Base-by-base conservation (phyloP, 139 green algal species). In the Astrephomene gubernaculifera region DNA sequence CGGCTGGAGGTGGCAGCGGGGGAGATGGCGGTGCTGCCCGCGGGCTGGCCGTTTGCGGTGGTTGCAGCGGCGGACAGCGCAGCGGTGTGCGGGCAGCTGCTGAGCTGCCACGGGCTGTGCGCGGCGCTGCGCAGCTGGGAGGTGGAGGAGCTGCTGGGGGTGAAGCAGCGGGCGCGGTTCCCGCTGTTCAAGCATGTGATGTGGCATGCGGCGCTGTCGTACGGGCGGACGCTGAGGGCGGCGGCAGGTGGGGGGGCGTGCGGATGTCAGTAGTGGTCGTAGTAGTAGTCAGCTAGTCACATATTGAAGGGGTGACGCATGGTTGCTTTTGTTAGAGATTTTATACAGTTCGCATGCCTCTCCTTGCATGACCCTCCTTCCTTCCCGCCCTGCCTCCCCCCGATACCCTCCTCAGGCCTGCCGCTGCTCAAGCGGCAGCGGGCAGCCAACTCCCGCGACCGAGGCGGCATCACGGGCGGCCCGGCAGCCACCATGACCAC, bases 151-250 rank as follows among this genome's bases (percentile, higher is more conserved):
- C 52, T 85, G 68, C 75, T 86, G 25, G 25, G 36, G 44, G 69
- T 86, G 49, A 82, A 83, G 44, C 83, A 88, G 31, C 27, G 79
- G 25, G 53, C 69, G 33, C 78, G 87, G 45, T 90, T 88, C 81
- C 87, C 87, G 45, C 44, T 74, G 63, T 90, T 90, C 74, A 73
- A 68, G 19, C 87, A 90, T 43, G 12, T 90, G 52, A 90, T 87
- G 81, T 90, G 87, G 87, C 81, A 87, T 49, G 52, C 81, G 35
- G 87, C 81, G 17, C 33, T 86, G 64, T 36, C 83, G 36, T 86
- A 82, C 68, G 53, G 31, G 7, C 78, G 74, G 43, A 2, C 57
- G 9, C 53, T 90, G 81, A 67, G 81, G 12, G 36, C 71, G 1
- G 87, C 81, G 83, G 83, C 79, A 79, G 79, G 79, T 86, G 79